These are phyloP conservation scores for Hericium coralloides DNA, from an alignment of 768 basidiomycete species.

Conservation along the genomic window DNA sequence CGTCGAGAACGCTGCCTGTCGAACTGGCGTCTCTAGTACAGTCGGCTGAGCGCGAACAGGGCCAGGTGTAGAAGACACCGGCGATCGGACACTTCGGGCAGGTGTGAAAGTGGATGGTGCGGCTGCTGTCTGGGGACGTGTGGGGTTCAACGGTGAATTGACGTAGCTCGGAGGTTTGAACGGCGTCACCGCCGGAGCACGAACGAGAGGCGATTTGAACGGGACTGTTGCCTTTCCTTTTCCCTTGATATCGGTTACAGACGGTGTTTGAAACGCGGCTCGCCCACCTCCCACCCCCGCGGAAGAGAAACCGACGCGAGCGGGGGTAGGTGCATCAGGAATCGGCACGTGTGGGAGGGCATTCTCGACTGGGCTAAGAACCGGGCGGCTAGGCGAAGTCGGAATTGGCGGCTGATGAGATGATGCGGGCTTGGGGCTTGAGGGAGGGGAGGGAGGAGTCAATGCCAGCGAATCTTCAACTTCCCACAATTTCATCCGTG, in stretches of 20 bases:
- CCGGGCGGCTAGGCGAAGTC: not conserved
- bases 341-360: not conserved
- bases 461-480: not conserved
- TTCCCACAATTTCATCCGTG: conserved; percentile 7
- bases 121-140: not conserved
- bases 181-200: not conserved
- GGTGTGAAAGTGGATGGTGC: not conserved
- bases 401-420: not conserved
- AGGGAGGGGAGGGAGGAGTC: not conserved
- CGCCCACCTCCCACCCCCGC: not conserved
- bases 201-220: conserved; percentile 11
- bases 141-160: not conserved
- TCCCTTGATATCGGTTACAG: not conserved
- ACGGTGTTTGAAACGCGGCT: conserved; percentile 1
- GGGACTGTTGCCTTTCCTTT: not conserved
- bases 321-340: not conserved
- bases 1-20: conserved; percentile 3
- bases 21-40: not conserved
- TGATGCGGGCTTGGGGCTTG: not conserved
- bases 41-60: not conserved
- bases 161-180: not conserved
- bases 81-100: not conserved
- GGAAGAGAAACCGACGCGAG: not conserved
- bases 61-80: not conserved
- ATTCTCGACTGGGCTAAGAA: not conserved